Percentiles rank a stretch among this genome's conserved stretches.
These are phyloP conservation scores for Backusella australiensis DNA, from an alignment of 192 early-diverging fungal species.

Conservation along the genomic window DNA sequence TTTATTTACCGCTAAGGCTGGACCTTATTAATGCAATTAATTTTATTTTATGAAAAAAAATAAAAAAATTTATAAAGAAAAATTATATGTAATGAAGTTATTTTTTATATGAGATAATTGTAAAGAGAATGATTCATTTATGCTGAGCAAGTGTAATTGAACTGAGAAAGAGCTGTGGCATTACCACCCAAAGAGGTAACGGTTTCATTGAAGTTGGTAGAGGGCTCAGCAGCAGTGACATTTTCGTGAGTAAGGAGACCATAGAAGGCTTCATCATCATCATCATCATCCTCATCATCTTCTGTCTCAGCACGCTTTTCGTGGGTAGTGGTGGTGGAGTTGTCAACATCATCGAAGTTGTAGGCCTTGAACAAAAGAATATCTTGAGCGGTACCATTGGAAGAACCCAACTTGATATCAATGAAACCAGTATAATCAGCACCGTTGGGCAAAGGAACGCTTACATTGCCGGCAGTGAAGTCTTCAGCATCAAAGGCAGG, in stretches of 20 bases:
- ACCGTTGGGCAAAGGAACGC: background rate
- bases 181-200: background rate
- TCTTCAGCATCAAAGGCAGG: background rate
- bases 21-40: background rate
- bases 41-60: background rate
- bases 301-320: background rate
- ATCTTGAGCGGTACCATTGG: background rate
- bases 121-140: background rate
- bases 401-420: background rate
- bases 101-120: background rate
- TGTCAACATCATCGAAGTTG: background rate
- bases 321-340: background rate
- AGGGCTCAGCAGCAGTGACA: background rate
- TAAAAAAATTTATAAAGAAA: background rate
- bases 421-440: background rate
- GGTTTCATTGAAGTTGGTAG: background rate
- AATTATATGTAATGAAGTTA: background rate
- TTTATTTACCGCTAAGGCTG: background rate
- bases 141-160: background rate
- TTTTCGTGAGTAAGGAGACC: background rate
- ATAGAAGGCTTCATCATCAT: background rate
- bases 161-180: background rate
- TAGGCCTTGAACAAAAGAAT: background rate
- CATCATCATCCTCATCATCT: background rate
- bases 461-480: background rate